Evolutionary conservation across 805 yeast genomes (phyloP).

Genomic region (Saturnispora serradocipensis): DNA sequence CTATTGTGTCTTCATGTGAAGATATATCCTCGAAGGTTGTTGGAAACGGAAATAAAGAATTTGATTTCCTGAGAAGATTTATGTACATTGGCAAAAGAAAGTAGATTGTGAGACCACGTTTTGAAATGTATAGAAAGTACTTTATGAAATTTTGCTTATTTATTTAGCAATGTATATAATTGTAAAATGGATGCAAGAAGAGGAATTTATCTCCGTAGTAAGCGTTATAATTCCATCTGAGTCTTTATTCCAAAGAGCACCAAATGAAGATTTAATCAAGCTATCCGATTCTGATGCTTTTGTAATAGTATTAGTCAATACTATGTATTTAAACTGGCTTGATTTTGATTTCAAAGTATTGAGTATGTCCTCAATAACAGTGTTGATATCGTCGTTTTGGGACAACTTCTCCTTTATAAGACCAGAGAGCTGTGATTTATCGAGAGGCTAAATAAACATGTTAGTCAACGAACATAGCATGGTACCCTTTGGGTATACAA

Average conservation of each 20-base stretch:
- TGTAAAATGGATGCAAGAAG: neutral
- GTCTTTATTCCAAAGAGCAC: slow-evolving; percentile 47
- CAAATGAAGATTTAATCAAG: slow-evolving; percentile 32
- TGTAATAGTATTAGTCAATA: slow-evolving; percentile 33
- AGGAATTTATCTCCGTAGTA: slow-evolving; percentile 22
- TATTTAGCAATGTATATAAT: neutral
- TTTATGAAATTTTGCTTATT: neutral
- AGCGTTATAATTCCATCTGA: slow-evolving; percentile 42
- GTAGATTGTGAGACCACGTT: neutral
- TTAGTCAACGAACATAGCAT: neutral
- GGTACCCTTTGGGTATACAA: neutral
- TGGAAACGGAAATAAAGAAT: neutral
- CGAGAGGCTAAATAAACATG: neutral
- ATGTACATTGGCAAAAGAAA: neutral
- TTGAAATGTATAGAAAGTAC: slow-evolving; percentile 11
- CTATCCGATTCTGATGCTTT: slow-evolving; percentile 19
- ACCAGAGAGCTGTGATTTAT: neutral
- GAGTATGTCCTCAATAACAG: slow-evolving; percentile 27
- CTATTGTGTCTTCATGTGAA: slow-evolving; percentile 3
- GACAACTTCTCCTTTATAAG: slow-evolving; percentile 5
- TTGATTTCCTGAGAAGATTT: slow-evolving; percentile 5
- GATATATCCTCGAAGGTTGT: neutral
- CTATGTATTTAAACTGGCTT: slow-evolving; percentile 48
- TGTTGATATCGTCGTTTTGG: slow-evolving; percentile 10
- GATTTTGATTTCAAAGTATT: slow-evolving; percentile 34